Evolutionary conservation across 768 basidiomycete genomes (phyloP), one percentile per base, ranked within the genome.

Genomic region (Dacryopinax primogenitus): DNA sequence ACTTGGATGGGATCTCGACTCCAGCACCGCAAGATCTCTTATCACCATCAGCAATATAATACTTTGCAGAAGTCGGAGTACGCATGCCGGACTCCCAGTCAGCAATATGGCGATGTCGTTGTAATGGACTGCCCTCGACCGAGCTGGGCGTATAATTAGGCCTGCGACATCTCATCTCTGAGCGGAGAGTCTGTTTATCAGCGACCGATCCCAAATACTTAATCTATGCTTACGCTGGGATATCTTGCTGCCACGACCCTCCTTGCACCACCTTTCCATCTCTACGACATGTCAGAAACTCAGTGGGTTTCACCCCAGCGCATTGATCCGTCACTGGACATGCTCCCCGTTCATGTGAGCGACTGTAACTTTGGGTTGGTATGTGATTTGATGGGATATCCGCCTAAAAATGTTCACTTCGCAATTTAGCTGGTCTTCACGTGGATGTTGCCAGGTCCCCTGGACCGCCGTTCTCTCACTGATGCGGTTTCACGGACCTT

Each of bases 351-450:
- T 13, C 32, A 58, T 18, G 51, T 58, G 7, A 26, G 30, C 9
- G 51, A 58, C 26, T 58, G 51, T 21, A 58, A 58, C 18, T 58
- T 58, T 32, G 51, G 51, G 3, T 58, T 58, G 51, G 51, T 58
- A 30, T 28, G 51, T 32, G 13, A 7, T 21, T 15, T 23, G 26
- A 3, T 11, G 23, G 6, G 30, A 4, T 4, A 26, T 58, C 9
- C 51, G 15, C 12, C 3, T 13, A 58, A 21, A 28, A 6, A 23
- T 7, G 23, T 18, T 58, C 15, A 58, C 51, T n/a, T n/a, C n/a
- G 30, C 11, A 2, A 58, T 30, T 18, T 32, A 58, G 51, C 51
- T 58, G 3, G 51, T 58, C 26, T 58, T 58, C 51, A 58, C 51
- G 9, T 58, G 51, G 51, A 13, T 58, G 18, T 21, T 58, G 13